These are phyloP conservation scores for Botrytis fabae DNA, from an alignment of 2,329 filamentous ascomycete species.

Conservation along the genomic window DNA sequence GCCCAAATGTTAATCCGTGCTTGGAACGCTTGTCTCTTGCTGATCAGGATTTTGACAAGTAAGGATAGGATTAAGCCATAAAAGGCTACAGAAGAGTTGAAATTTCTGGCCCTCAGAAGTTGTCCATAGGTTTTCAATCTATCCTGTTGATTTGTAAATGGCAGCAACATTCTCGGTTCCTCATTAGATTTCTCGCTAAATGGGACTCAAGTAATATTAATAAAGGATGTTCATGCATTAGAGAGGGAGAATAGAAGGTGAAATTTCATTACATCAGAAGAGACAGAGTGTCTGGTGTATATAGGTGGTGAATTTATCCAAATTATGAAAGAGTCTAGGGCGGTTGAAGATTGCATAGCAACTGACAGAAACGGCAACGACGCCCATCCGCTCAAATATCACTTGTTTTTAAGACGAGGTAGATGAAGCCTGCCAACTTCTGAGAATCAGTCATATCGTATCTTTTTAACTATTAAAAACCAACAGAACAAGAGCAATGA, in stretches of 20 bases:
- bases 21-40: not conserved
- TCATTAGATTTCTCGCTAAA: not conserved
- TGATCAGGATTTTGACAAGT: not conserved
- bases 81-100: not conserved
- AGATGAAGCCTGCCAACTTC: not conserved
- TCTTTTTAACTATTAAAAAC: not conserved
- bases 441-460: not conserved
- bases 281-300: too few species aligned
- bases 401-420: not conserved
- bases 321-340: too few species aligned
- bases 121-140: not conserved
- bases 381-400: not conserved
- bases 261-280: not conserved
- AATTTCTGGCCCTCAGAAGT: not conserved
- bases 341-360: not conserved
- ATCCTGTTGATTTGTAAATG: not conserved
- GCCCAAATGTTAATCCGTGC: not conserved
- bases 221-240: not conserved
- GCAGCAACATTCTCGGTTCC: not conserved
- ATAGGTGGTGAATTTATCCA: too few species aligned
- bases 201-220: not conserved
- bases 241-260: not conserved
- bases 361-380: not conserved
- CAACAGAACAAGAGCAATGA: not conserved
- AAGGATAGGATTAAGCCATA: not conserved